phyloP scores from a whole-genome alignment of 2,329 filamentous ascomycete species.

The Venturia carpophila region DNA sequence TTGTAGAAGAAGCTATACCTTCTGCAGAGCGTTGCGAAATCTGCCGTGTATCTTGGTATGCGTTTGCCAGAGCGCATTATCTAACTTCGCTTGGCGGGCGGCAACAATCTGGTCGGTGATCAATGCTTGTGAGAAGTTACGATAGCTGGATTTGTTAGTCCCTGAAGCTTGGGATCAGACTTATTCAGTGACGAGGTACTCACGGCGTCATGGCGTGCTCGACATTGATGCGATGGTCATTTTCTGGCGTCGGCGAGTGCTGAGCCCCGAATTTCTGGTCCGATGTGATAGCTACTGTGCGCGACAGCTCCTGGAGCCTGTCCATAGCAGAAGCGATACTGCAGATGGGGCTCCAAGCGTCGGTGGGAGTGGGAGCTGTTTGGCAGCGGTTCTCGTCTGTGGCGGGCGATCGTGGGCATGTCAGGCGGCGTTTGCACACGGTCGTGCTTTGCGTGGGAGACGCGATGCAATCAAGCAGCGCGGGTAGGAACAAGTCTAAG shows the following conservation, averaged over 20 bases:
- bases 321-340: neutral
- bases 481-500: neutral
- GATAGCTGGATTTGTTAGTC: conserved; percentile 49
- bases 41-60: conserved; percentile 71
- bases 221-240: conserved; percentile 8
- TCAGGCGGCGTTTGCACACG: conserved; percentile 5
- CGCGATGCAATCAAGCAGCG: neutral
- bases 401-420: conserved; percentile 8
- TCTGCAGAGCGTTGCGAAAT: conserved; percentile 63
- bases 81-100: conserved; percentile 55
- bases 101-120: conserved; percentile 66
- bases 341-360: neutral
- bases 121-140: conserved; percentile 61
- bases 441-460: conserved; percentile 3
- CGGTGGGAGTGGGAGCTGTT: neutral
- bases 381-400: conserved; percentile 3
- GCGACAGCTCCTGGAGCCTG: conserved; percentile 2
- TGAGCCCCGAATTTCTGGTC: conserved; percentile 4
- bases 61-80: conserved; percentile 67
- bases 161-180: neutral
- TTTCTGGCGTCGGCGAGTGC: conserved; percentile 3
- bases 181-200: neutral
- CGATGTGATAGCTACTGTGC: neutral
- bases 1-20: conserved; percentile 31
- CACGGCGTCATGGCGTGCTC: conserved; percentile 6